Conservation (phyloP, 139 green algal species). For the Chlorokybus atmophyticus region DNA sequence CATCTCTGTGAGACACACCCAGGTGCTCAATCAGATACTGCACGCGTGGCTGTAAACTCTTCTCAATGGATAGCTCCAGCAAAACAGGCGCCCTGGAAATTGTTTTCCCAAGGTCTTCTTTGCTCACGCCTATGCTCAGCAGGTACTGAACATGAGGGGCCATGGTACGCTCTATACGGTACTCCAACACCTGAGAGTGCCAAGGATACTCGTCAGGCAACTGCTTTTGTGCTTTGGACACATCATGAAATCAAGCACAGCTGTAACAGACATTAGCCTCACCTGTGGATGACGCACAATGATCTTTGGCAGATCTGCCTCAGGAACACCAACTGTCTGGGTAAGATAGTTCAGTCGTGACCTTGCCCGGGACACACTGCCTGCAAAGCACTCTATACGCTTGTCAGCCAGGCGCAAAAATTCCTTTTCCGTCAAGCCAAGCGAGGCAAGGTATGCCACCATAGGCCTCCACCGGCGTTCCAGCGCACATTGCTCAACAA, state of each 20-base stretch:
- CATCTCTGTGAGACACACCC: slow-evolving; percentile 3
- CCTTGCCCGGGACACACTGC: slow-evolving; percentile 3
- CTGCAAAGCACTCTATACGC: slow-evolving; percentile 5
- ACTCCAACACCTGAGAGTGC: slow-evolving; percentile 11
- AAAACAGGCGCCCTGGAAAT: slow-evolving; percentile 33
- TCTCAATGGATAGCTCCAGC: slow-evolving; percentile 37
- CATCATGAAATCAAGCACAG: no score
- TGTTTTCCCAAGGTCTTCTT: slow-evolving; percentile 31
- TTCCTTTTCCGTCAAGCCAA: slow-evolving; percentile 8
- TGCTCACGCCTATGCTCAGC: slow-evolving; percentile 26
- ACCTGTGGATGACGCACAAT: slow-evolving; percentile 39
- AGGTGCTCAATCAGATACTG: slow-evolving; percentile 28
- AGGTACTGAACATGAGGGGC: slow-evolving; percentile 42
- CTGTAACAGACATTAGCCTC: no score
- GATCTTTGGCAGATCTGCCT: slow-evolving; percentile 32
- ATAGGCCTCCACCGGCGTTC: slow-evolving; percentile 9
- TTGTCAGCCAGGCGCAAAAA: slow-evolving; percentile 8
- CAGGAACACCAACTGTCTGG: slow-evolving; percentile 13
- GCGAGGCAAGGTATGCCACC: slow-evolving; percentile 10
- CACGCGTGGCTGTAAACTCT: slow-evolving; percentile 35
- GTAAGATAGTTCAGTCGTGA: slow-evolving; percentile 11
- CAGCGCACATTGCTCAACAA: slow-evolving; percentile 4
- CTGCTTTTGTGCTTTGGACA: no score
- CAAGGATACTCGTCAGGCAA: no score
- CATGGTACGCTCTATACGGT: slow-evolving; percentile 6